Conservation (phyloP, 768 basidiomycete species). For the Suillus spraguei region DNA sequence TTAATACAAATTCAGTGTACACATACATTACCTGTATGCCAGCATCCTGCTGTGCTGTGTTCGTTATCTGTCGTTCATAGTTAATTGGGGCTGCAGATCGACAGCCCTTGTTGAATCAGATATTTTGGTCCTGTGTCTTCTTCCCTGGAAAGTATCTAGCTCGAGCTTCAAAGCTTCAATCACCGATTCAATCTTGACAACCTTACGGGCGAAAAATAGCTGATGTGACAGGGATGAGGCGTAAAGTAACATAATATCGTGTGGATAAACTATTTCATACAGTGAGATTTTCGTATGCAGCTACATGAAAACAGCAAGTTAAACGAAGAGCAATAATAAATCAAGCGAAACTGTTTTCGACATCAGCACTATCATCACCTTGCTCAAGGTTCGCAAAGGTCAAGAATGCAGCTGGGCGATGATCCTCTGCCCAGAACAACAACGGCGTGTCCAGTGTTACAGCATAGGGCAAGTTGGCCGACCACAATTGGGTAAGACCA, state of each 20-base stretch:
- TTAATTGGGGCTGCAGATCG: not conserved
- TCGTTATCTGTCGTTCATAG: not conserved
- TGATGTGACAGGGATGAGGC: constrained; percentile 4
- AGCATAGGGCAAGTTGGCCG: constrained; percentile 75
- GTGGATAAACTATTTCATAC: constrained; percentile 2
- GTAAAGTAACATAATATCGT: not conserved
- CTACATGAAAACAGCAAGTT: constrained; percentile 9
- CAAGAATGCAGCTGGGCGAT: constrained; percentile 92
- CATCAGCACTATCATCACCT: constrained; percentile 92
- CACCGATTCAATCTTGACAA: not conserved
- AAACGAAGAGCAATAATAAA: constrained; percentile 20
- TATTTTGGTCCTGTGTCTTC: not conserved
- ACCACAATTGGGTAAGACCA: constrained; percentile 91
- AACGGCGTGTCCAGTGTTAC: constrained; percentile 92
- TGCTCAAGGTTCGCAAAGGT: constrained; percentile 90
- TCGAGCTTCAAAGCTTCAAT: no score
- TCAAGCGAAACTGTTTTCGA: constrained; percentile 93
- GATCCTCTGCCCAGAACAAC: constrained; percentile 95
- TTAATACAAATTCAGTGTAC: not conserved
- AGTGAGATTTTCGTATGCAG: constrained; percentile 8
- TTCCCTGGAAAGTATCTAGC: no score
- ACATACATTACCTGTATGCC: not conserved
- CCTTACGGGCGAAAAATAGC: not conserved
- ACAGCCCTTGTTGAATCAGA: not conserved
- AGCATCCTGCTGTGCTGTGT: not conserved